Percentiles rank a stretch among this genome's conserved stretches.
These are phyloP conservation scores for Globisporangium middletonii DNA, from an alignment of 352 stramenopile genomes.

Conservation along the genomic window DNA sequence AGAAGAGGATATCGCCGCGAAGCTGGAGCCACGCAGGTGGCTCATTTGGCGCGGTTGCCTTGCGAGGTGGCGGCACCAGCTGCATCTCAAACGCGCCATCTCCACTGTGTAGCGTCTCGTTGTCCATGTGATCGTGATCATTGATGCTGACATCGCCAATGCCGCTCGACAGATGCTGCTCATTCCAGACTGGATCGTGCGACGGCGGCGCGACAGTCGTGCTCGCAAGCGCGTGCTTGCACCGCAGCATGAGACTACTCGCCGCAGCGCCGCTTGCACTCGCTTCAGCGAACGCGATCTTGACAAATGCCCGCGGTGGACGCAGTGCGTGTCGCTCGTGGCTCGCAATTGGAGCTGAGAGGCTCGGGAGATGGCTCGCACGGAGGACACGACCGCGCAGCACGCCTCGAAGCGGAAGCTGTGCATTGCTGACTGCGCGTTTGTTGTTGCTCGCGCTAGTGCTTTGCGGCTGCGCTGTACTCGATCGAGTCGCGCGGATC, in stretches of 20 bases:
- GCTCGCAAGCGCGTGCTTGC: constrained; percentile 42
- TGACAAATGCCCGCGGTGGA: constrained; percentile 31
- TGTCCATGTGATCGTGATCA: not conserved
- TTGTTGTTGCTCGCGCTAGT: not conserved
- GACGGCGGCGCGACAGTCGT: constrained; percentile 23
- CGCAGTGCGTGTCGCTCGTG: not conserved
- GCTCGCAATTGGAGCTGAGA: not conserved
- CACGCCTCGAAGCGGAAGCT: constrained; percentile 25
- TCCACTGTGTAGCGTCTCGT: too few species aligned
- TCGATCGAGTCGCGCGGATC: not conserved
- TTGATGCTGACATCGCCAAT: not conserved
- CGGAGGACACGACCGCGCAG: constrained; percentile 39
- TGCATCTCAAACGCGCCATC: constrained; percentile 41
- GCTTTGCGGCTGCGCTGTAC: not conserved
- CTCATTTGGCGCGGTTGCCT: constrained; percentile 7
- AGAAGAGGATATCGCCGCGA: constrained; percentile 56
- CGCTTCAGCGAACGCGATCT: constrained; percentile 48
- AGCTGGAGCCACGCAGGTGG: constrained; percentile 42
- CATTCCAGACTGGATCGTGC: constrained; percentile 41
- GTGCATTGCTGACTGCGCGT: not conserved
- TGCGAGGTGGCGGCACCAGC: constrained; percentile 21
- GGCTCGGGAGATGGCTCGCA: constrained; percentile 26
- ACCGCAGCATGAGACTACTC: constrained; percentile 52
- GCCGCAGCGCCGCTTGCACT: constrained; percentile 5
- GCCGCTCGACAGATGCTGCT: not conserved